These are phyloP conservation scores for Annulohypoxylon maeteangense DNA, from an alignment of 495 filamentous ascomycete genomes.

Conservation along the genomic window DNA sequence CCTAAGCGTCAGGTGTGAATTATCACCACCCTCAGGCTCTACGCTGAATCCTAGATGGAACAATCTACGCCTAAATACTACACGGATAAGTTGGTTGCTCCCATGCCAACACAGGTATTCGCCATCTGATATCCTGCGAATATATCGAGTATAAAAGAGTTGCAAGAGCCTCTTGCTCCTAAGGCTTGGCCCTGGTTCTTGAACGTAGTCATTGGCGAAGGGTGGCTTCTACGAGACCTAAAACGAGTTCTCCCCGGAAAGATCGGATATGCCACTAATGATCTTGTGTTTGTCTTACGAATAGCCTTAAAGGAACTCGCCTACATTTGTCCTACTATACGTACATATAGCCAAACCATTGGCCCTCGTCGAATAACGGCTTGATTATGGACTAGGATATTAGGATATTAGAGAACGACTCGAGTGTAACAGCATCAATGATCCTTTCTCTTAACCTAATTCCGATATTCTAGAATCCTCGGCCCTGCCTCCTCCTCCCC, in stretches of 20 bases:
- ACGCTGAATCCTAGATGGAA: neutral
- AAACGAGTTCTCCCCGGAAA: neutral
- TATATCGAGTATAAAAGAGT: conserved; percentile 5
- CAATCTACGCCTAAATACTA: conserved; percentile 9
- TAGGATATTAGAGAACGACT: conserved; percentile 2
- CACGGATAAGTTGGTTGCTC: neutral
- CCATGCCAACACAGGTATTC: neutral
- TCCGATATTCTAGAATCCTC: conserved; percentile 13
- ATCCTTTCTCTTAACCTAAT: conserved; percentile 2
- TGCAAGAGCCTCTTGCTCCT: neutral
- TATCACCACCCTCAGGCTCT: conserved; percentile 6
- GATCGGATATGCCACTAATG: conserved; percentile 19
- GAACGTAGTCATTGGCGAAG: neutral
- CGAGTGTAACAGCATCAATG: conserved; percentile 8
- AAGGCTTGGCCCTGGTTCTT: neutral
- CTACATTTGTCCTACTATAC: conserved; percentile 8
- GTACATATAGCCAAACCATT: conserved; percentile 13
- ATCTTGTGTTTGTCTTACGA: conserved; percentile 5
- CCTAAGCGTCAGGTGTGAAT: conserved; percentile 4
- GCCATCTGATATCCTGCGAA: neutral
- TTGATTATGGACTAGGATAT: conserved; percentile 5
- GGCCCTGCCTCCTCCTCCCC: conserved; percentile 8
- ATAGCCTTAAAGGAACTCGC: conserved; percentile 12
- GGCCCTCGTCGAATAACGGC: conserved; percentile 9
- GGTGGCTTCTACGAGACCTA: neutral